Percentiles rank a stretch among this genome's conserved stretches.
These are phyloP conservation scores for Leptosphaerulina australis DNA, from an alignment of 2,329 filamentous ascomycete genomes.

Conservation along the genomic window DNA sequence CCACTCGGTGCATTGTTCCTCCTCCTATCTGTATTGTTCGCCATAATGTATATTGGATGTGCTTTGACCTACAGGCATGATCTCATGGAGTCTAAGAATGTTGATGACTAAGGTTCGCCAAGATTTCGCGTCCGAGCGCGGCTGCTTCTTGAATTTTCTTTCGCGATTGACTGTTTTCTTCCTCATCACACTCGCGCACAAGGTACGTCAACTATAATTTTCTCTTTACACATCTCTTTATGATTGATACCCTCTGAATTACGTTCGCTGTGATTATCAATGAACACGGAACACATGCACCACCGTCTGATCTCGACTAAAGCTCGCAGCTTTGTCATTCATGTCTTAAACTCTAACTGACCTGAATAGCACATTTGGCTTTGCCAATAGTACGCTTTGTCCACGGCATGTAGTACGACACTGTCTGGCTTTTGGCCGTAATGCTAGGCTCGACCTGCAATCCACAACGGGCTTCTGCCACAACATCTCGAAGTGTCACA, in stretches of 20 bases:
- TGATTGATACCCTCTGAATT: conserved; percentile 61
- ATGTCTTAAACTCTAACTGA: conserved; percentile 25
- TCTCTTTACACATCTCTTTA: conserved; percentile 34
- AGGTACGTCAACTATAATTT: conserved; percentile 33
- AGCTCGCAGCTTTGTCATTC: conserved; percentile 11
- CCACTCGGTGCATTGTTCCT: conserved; percentile 87
- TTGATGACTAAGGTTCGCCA: conserved; percentile 39
- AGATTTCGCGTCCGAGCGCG: conserved; percentile 32
- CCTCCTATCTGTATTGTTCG: conserved; percentile 68
- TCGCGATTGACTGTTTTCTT: conserved; percentile 28
- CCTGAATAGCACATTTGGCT: conserved; percentile 1
- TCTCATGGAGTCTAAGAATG: conserved; percentile 22
- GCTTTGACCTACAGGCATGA: conserved; percentile 14
- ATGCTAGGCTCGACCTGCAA: background rate
- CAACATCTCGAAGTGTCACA: background rate
- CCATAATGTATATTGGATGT: conserved; percentile 22
- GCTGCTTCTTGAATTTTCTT: conserved; percentile 35
- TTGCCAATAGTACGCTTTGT: background rate
- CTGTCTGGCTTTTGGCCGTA: background rate
- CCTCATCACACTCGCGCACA: conserved; percentile 26
- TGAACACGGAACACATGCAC: conserved; percentile 67
- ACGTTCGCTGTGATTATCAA: conserved; percentile 60
- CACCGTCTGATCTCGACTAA: conserved; percentile 59
- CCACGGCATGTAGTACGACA: background rate
- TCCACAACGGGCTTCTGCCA: background rate